phyloP scores from a whole-genome alignment of 441 rosid species.

The Populus hybrid region DNA sequence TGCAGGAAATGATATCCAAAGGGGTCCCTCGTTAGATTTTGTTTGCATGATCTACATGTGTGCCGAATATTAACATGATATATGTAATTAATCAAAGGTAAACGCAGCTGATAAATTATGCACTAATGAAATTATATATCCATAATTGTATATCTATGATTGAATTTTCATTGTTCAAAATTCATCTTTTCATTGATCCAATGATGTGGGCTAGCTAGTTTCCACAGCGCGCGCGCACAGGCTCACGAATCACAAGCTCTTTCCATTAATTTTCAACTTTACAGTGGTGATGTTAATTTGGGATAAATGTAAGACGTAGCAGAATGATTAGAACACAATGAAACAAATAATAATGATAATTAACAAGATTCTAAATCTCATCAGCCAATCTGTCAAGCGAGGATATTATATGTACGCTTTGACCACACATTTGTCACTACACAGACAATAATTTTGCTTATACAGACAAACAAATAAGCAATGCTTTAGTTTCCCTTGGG shows the following conservation, averaged over 20 bases:
- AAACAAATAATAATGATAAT: background rate
- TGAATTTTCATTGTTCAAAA: background rate
- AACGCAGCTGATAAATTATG: background rate
- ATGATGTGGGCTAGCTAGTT: background rate
- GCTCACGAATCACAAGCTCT: background rate
- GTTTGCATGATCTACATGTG: background rate
- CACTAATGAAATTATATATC: background rate
- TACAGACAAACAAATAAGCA: background rate
- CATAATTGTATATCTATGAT: background rate
- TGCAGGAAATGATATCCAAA: conserved; percentile 6
- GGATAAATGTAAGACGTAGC: background rate
- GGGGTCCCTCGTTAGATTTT: conserved; percentile 19
- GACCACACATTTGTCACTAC: background rate
- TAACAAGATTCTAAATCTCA: background rate
- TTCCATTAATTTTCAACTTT: background rate
- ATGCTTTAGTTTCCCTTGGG: background rate
- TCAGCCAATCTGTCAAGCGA: background rate
- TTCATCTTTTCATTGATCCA: background rate
- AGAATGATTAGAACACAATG: background rate
- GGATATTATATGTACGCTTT: background rate
- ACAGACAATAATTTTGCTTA: background rate
- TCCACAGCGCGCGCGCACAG: background rate
- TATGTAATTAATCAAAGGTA: background rate
- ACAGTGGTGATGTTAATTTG: background rate
- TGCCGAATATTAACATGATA: background rate